These are phyloP conservation scores for Rhododendron kiyosumense DNA, from an alignment of 148 eudicot species.

Conservation along the genomic window DNA sequence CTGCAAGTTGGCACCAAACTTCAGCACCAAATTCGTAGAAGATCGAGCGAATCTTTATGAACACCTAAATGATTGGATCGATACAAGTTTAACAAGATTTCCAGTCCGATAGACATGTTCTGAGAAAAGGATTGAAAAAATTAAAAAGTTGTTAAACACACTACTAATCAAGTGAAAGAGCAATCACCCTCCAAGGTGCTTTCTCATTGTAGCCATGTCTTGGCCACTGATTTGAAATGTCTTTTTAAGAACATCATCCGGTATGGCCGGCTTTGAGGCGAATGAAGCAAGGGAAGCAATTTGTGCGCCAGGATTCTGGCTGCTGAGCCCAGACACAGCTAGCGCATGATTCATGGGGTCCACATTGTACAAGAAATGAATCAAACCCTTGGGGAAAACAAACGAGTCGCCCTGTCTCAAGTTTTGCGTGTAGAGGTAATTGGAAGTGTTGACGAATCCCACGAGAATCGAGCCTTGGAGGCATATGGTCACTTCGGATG, in stretches of 20 bases:
- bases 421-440: conserved; percentile 40
- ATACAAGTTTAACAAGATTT: background rate
- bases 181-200: conserved; percentile 50
- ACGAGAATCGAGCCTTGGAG: conserved; percentile 61
- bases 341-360: conserved; percentile 32
- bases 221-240: conserved; percentile 56
- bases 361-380: conserved; percentile 64
- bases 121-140: background rate
- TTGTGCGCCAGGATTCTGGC: conserved; percentile 77
- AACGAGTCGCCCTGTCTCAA: conserved; percentile 69
- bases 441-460: conserved; percentile 68
- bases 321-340: conserved; percentile 56
- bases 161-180: background rate
- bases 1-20: background rate
- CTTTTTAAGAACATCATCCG: conserved; percentile 50
- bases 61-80: background rate
- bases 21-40: background rate
- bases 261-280: conserved; percentile 43
- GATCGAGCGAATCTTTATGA: background rate
- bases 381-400: conserved; percentile 71
- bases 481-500: conserved; percentile 72
- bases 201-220: conserved; percentile 52
- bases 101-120: background rate
- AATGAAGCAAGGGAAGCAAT: conserved; percentile 41
- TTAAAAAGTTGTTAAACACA: background rate